Conservation (phyloP, 2,329 filamentous ascomycete species). For the Teratosphaeria gauchensis region DNA sequence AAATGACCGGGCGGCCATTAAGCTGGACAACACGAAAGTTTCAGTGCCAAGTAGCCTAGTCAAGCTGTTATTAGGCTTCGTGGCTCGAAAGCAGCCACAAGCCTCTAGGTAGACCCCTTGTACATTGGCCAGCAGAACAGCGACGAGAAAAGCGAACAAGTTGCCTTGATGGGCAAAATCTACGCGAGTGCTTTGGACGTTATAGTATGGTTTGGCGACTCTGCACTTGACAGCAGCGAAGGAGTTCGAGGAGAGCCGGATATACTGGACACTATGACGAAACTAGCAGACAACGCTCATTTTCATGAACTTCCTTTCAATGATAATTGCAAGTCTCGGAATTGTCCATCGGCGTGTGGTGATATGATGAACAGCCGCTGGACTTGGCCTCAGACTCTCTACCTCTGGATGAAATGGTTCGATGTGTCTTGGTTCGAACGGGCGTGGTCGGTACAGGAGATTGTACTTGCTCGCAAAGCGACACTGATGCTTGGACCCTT, state of each 20-base stretch:
- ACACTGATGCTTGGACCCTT: not conserved
- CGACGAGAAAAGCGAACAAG: constrained; percentile 4
- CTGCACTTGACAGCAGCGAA: not conserved
- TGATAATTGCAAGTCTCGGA: not conserved
- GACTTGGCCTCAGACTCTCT: not conserved
- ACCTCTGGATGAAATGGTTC: not conserved
- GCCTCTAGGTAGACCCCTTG: constrained; percentile 8
- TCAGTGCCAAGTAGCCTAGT: not conserved
- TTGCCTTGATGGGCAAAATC: constrained; percentile 6
- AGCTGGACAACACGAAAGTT: not conserved
- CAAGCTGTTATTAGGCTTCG: not conserved
- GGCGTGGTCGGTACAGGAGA: not conserved
- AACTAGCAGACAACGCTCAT: not conserved
- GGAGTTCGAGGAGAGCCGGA: not conserved
- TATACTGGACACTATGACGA: not conserved
- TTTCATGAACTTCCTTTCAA: not conserved
- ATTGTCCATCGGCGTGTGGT: not conserved
- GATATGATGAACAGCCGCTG: not conserved
- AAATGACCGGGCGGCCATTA: not conserved
- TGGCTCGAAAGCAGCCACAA: not conserved
- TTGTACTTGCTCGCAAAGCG: not conserved
- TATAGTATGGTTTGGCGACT: constrained; percentile 6
- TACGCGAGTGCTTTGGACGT: constrained; percentile 4
- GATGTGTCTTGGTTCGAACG: not conserved
- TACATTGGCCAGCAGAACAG: constrained; percentile 7